Conservation (phyloP, 441 rosid species). For the Erysimum cheiri region DNA sequence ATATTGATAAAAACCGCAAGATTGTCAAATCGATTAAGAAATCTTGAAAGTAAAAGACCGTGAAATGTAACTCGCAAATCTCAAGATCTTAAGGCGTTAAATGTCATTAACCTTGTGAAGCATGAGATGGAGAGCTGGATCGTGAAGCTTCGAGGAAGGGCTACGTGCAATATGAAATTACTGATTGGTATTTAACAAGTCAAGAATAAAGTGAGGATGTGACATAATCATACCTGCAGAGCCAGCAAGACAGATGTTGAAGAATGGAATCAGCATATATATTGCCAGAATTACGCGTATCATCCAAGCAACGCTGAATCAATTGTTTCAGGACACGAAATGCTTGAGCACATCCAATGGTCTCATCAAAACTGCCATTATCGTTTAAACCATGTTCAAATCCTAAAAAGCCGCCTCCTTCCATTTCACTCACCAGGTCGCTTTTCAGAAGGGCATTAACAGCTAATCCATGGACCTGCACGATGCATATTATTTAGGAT, state of each 20-base stretch:
- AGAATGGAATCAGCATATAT: conserved; percentile 92
- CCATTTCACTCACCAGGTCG: conserved; percentile 93
- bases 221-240: conserved; percentile 81
- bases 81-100: conserved; percentile 17
- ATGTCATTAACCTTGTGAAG: conserved; percentile 80
- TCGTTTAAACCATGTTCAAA: conserved; percentile 68
- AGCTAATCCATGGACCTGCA: conserved; percentile 92
- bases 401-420: conserved; percentile 79
- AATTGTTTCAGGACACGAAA: conserved; percentile 86
- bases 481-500: conserved; percentile 26
- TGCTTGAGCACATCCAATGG: conserved; percentile 75
- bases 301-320: conserved; percentile 85
- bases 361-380: conserved; percentile 65
- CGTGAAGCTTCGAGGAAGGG: conserved; percentile 96
- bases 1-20: conserved; percentile 28
- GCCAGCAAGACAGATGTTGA: conserved; percentile 96
- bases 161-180: conserved; percentile 49
- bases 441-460: conserved; percentile 96
- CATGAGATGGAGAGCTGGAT: conserved; percentile 91
- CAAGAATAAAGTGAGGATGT: too few species aligned
- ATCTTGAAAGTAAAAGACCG: neutral
- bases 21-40: conserved; percentile 10
- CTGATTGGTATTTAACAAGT: conserved; percentile 41
- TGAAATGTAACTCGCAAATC: conserved; percentile 7
- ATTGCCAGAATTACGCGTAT: conserved; percentile 80